These are phyloP conservation scores for Leccinum olivaceopallidum DNA, from an alignment of 768 basidiomycete species.

Conservation along the genomic window DNA sequence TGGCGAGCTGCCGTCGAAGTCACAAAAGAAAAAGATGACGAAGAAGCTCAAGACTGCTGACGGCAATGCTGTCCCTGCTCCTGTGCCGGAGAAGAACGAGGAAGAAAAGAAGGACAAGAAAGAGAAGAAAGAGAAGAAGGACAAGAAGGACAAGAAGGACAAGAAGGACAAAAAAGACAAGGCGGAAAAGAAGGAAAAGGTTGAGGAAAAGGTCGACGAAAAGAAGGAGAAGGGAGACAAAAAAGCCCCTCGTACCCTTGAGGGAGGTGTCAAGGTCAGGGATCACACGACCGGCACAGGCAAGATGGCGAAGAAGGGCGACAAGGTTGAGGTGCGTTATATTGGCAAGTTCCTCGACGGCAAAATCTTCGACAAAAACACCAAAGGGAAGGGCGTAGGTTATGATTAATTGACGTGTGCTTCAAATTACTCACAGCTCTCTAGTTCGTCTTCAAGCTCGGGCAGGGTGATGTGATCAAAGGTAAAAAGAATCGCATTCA, in stretches of 20 bases:
- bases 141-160: slow-evolving; percentile 55
- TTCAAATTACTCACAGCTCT: slow-evolving; percentile 1
- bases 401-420: slow-evolving; percentile 4
- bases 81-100: slow-evolving; percentile 23
- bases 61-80: slow-evolving; percentile 40
- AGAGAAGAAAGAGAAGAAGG: slow-evolving; percentile 51
- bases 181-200: slow-evolving; percentile 40
- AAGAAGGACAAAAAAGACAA: slow-evolving; percentile 38
- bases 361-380: slow-evolving; percentile 78
- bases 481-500: slow-evolving; percentile 40
- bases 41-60: slow-evolving; percentile 76
- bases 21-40: slow-evolving; percentile 57
- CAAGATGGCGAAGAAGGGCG: slow-evolving; percentile 84
- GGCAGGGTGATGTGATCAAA: slow-evolving; percentile 91
- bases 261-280: slow-evolving; percentile 72
- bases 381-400: slow-evolving; percentile 82
- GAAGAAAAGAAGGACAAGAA: slow-evolving; percentile 35
- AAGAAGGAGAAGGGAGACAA: slow-evolving; percentile 30
- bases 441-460: slow-evolving; percentile 78
- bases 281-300: slow-evolving; percentile 83
- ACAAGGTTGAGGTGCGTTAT: slow-evolving; percentile 84
- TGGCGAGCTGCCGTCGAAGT: slow-evolving; percentile 46
- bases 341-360: slow-evolving; percentile 85
- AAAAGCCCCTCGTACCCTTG: slow-evolving; percentile 40
- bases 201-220: slow-evolving; percentile 32